Conservation (phyloP, 1,284 basidiomycete genomes). For the Ustilago tritici region DNA sequence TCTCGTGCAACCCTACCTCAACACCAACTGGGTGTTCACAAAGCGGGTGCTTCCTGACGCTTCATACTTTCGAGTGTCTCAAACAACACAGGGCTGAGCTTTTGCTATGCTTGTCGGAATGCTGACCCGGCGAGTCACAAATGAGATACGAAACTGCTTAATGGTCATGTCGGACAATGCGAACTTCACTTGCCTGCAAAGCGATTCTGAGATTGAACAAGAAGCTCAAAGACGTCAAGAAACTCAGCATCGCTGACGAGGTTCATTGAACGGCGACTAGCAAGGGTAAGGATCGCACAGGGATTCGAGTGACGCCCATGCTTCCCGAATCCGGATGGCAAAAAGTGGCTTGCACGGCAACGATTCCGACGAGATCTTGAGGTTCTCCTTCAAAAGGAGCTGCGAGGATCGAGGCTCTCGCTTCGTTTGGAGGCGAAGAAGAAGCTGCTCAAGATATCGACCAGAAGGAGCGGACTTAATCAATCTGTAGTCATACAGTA, state of each 20-base stretch:
- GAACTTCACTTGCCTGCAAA: background rate
- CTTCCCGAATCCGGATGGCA: constrained; percentile 7
- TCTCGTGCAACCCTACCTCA: background rate
- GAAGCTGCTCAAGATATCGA: background rate
- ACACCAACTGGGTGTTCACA: background rate
- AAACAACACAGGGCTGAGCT: background rate
- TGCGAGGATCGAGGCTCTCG: constrained; percentile 11
- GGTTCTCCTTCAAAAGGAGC: background rate
- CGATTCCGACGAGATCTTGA: constrained; percentile 13
- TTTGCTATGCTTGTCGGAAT: background rate
- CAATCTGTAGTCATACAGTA: constrained; percentile 7
- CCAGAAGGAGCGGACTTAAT: background rate
- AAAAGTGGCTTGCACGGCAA: constrained; percentile 1
- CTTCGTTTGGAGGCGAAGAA: background rate
- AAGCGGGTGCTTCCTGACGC: no score
- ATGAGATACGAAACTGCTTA: background rate
- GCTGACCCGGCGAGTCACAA: constrained; percentile 1
- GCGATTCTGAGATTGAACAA: background rate
- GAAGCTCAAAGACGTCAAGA: background rate
- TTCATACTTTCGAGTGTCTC: background rate
- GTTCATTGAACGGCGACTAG: background rate
- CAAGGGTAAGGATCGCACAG: background rate
- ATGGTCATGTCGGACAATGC: background rate
- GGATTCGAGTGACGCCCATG: background rate
- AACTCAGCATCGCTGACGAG: background rate